Conservation (phyloP, 2,329 filamentous ascomycete species). For the Monosporascus sp. region DNA sequence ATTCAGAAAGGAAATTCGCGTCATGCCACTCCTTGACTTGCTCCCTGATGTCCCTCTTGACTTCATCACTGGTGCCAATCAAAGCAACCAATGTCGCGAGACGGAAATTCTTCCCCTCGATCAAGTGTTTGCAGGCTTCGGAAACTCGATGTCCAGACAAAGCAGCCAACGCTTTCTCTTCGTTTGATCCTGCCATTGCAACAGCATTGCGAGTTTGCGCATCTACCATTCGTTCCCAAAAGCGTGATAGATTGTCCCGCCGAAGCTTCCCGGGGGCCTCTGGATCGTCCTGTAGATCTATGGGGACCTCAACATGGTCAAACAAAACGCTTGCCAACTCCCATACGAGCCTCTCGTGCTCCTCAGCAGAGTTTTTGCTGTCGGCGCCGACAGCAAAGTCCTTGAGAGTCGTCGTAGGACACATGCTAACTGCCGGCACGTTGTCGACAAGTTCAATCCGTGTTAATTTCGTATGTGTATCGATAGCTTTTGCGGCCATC, state of each 20-base stretch:
- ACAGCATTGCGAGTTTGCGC: conserved; percentile 49
- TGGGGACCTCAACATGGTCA: conserved; percentile 53
- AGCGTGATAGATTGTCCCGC: conserved; percentile 61
- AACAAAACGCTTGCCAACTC: conserved; percentile 82
- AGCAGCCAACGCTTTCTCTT: conserved; percentile 79
- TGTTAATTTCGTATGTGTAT: conserved; percentile 50
- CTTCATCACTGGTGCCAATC: conserved; percentile 66
- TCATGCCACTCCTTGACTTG: conserved; percentile 84
- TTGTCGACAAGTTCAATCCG: conserved; percentile 48
- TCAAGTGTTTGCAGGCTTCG: conserved; percentile 75
- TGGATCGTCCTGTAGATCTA: conserved; percentile 31
- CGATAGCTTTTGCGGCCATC: conserved; percentile 51
- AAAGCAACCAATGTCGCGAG: conserved; percentile 81
- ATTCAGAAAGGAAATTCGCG: conserved; percentile 79
- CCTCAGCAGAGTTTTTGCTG: conserved; percentile 34
- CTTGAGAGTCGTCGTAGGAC: conserved; percentile 40
- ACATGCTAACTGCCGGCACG: conserved; percentile 54
- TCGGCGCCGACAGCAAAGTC: conserved; percentile 37
- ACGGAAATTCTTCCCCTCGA: conserved; percentile 72
- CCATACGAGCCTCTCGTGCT: conserved; percentile 76
- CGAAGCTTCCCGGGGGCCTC: conserved; percentile 36
- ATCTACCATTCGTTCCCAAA: conserved; percentile 63
- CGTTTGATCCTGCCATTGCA: conserved; percentile 55
- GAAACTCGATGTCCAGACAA: conserved; percentile 73
- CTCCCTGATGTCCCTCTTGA: conserved; percentile 68